These are phyloP conservation scores for Aristolochia fimbriata DNA, from an alignment of 164 flowering plant species.

Conservation along the genomic window DNA sequence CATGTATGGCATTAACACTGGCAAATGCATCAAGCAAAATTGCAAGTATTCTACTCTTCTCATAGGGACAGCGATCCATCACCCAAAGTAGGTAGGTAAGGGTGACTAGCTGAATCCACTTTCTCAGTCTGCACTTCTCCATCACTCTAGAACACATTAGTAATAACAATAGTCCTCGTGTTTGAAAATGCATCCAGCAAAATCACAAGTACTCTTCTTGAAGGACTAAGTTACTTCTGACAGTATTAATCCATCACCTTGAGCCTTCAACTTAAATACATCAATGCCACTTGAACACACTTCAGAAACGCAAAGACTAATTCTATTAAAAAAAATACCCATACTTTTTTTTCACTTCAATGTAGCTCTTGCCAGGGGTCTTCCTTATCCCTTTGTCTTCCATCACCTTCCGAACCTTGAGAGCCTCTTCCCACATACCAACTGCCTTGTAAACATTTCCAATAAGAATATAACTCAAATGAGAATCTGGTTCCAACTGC, in stretches of 20 bases:
- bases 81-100: too few species aligned
- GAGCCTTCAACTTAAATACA: too few species aligned
- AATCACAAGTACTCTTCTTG: not conserved
- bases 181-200: too few species aligned
- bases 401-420: conserved; percentile 42
- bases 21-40: too few species aligned
- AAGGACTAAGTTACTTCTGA: not conserved
- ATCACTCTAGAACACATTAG: too few species aligned
- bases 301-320: not conserved
- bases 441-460: conserved; percentile 52
- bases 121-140: too few species aligned
- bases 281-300: not conserved
- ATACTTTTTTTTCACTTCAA: conserved; percentile 26
- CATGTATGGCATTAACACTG: too few species aligned
- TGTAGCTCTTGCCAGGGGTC: conserved; percentile 72
- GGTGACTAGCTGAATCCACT: too few species aligned
- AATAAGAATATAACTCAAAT: conserved; percentile 68
- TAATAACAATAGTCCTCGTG: too few species aligned
- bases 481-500: conserved; percentile 53
- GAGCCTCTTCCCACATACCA: conserved; percentile 65
- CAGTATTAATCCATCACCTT: too few species aligned
- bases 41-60: too few species aligned
- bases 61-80: too few species aligned
- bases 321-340: conserved; percentile 3
- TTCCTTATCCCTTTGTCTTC: conserved; percentile 50